Conservation (phyloP, 2,329 filamentous ascomycete genomes). For the Aspergillus ibericus region DNA sequence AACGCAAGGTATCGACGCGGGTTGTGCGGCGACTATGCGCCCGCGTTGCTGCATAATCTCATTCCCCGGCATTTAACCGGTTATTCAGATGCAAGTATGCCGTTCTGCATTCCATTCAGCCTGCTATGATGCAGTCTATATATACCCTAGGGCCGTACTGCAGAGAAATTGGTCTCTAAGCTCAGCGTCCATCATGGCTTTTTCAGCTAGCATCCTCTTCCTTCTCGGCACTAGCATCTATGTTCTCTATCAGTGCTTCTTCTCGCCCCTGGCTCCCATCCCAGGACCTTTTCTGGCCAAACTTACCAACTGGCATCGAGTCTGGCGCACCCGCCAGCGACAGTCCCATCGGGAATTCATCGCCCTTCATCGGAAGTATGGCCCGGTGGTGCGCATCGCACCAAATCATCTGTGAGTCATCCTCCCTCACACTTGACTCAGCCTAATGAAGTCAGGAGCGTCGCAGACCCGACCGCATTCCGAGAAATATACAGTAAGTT, state of each 20-base stretch:
- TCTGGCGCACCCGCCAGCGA: background rate
- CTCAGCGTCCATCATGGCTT: background rate
- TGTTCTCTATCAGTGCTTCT: background rate
- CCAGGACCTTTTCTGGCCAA: background rate
- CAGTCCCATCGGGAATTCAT: background rate
- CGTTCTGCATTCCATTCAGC: too few relatives aligned
- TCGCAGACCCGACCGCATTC: background rate
- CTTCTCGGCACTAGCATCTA: background rate
- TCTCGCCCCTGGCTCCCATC: background rate
- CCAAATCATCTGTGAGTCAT: background rate
- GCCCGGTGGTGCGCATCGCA: background rate
- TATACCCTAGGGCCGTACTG: too few relatives aligned
- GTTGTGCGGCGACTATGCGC: too few relatives aligned
- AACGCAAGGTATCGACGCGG: too few relatives aligned
- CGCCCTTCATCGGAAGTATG: background rate
- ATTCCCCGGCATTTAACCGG: too few relatives aligned
- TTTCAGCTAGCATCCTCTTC: background rate
- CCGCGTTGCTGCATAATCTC: too few relatives aligned
- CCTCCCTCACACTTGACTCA: background rate
- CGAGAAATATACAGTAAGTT: background rate
- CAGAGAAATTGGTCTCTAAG: background rate
- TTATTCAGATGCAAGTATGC: too few relatives aligned
- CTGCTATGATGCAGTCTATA: too few relatives aligned
- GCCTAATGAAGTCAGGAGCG: background rate
- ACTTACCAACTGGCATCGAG: background rate